phyloP scores from a whole-genome alignment of 2,329 filamentous ascomycete genomes.

The Calonectria pteridis region DNA sequence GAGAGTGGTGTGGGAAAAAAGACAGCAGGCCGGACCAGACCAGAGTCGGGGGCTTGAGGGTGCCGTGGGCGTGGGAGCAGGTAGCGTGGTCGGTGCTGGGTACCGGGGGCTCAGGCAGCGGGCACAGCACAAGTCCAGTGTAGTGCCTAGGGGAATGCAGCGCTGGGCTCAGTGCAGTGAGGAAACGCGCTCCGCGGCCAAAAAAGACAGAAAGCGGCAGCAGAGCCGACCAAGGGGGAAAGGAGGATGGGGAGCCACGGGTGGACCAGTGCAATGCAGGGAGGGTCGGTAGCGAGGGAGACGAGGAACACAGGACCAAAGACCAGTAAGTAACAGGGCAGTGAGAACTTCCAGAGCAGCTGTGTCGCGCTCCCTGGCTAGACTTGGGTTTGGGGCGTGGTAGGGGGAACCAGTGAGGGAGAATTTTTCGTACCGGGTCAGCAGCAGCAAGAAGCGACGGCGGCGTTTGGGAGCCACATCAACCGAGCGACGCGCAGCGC shows the following conservation, averaged over 20 bases:
- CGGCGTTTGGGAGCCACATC: conserved; percentile 27
- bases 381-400: conserved; percentile 21
- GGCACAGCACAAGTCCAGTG: conserved; percentile 20
- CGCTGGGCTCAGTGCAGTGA: conserved; percentile 15
- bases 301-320: conserved; percentile 7
- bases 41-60: conserved; percentile 36
- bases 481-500: conserved; percentile 42
- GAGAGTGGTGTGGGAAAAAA: conserved; percentile 52
- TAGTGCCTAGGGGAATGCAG: conserved; percentile 13
- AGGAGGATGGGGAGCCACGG: conserved; percentile 21
- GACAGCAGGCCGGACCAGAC: conserved; percentile 34
- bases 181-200: conserved; percentile 35
- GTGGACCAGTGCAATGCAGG: conserved; percentile 29
- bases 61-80: conserved; percentile 10
- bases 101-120: conserved; percentile 20
- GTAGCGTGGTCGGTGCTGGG: conserved; percentile 23
- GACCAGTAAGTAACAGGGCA: conserved; percentile 12
- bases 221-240: background rate
- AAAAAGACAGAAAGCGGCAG: conserved; percentile 29
- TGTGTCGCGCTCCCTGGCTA: conserved; percentile 12
- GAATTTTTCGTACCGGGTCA: conserved; percentile 48
- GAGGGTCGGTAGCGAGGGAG: conserved; percentile 17
- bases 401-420: conserved; percentile 41
- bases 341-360: conserved; percentile 14
- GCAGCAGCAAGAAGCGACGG: conserved; percentile 18